Evolutionary conservation across 495 filamentous ascomycete genomes (phyloP).

Genomic region (Amphirosellinia nigrospora): DNA sequence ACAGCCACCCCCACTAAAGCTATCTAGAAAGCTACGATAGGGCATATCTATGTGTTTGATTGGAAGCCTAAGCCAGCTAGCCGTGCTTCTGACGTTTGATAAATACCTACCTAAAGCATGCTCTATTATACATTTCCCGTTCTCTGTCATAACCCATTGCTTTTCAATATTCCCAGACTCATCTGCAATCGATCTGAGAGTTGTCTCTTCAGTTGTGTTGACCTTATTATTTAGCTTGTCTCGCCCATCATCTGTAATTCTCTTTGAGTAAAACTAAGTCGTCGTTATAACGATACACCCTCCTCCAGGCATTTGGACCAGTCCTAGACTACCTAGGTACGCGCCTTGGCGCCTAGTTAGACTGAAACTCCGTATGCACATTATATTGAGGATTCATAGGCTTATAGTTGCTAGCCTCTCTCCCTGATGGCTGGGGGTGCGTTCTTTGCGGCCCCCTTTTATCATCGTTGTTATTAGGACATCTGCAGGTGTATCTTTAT

Average conservation of each 20-base stretch:
- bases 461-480: not conserved
- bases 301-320: not conserved
- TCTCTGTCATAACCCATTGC: not conserved
- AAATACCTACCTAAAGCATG: not conserved
- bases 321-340: not conserved
- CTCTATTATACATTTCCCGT: not conserved
- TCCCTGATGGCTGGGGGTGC: conserved; percentile 2
- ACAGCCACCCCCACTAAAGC: conserved; percentile 9
- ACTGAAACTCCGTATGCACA: not conserved
- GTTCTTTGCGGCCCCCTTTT: not conserved
- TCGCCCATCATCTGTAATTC: not conserved
- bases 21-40: not conserved
- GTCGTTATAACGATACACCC: not conserved
- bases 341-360: not conserved
- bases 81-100: not conserved
- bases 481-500: not conserved
- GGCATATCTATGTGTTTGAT: not conserved
- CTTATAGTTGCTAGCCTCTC: not conserved
- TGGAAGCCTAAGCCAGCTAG: not conserved
- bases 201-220: not conserved
- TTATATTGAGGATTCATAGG: not conserved
- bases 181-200: not conserved
- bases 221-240: not conserved
- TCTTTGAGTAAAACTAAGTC: not conserved
- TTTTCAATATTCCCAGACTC: not conserved